Evolutionary conservation across 2,329 filamentous ascomycete species (phyloP), one percentile per base, ranked within the genome.

Genomic region (Botryotinia calthae): DNA sequence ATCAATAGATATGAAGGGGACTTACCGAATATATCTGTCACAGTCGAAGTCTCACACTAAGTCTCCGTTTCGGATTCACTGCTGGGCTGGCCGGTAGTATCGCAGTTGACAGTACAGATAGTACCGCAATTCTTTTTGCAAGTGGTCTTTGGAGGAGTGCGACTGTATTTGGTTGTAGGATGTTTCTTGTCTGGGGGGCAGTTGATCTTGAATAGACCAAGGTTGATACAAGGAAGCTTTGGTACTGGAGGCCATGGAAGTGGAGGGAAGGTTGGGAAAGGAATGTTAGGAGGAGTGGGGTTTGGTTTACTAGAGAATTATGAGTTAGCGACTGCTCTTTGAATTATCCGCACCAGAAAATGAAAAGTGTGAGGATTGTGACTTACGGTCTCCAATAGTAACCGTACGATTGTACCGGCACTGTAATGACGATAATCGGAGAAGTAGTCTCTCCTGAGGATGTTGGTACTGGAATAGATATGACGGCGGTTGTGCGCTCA

Each of bases 11-110:
- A 20, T 40, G 25, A 18, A 10, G 25, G 18, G 14, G 16, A 28
- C 59, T 25, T 42, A 62, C 59, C 59, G 28, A 62, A 66, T 54
- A 54, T 54, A 22, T 66, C 64, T 54, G 64, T 66, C 34, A 66
- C 44, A 31, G 64, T 66, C 8, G 22, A n/a, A 37, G 64, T 66
- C 31, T 25, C 34, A 34, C 46, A 66, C 64, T 66, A 44, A 18
- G 44, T 37, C 59, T 62, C 59, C 2, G 59, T 9, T 14, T 62
- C 59, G 6, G 59, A 16, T 8, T 62, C 59, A 16, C 34, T 42
- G 16, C 28, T 51, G 4, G 64, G 34, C 14, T 66, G 25, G 1
- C 64, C 64, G 4, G 44, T n/a, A 31, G 44, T 48, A 20, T 51
- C 64, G 44, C 64, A 66, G 20, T 66, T 66, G 14, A 25, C 8